Conservation (phyloP, 2,329 filamentous ascomycete species). For the Sclerotinia spermophila region DNA sequence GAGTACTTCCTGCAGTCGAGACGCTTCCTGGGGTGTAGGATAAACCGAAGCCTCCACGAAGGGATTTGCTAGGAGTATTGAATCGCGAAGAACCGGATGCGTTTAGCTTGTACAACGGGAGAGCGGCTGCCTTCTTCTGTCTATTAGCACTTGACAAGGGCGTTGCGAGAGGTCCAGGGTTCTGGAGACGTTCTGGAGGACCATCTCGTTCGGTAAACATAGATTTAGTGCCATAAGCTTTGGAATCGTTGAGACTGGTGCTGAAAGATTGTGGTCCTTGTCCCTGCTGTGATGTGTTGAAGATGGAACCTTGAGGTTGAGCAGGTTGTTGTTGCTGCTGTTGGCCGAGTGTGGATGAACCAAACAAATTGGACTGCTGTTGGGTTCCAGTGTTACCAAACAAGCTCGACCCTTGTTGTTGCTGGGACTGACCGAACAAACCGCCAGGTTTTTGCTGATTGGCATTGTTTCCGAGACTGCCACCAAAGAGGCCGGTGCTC, state of each 20-base stretch:
- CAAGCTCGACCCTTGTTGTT: conserved; percentile 41
- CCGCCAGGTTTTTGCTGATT: conserved; percentile 52
- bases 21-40: conserved; percentile 80
- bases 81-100: conserved; percentile 69
- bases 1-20: conserved; percentile 64
- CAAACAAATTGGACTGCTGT: conserved; percentile 35
- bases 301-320: conserved; percentile 54
- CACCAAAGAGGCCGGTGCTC: conserved; percentile 49
- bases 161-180: conserved; percentile 87
- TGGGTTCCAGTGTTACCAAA: conserved; percentile 46
- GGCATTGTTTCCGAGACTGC: conserved; percentile 38
- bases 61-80: conserved; percentile 70
- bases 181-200: conserved; percentile 52
- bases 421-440: conserved; percentile 46
- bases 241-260: conserved; percentile 76
- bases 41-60: conserved; percentile 79
- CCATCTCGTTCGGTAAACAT: conserved; percentile 67
- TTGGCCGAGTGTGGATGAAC: conserved; percentile 25
- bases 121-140: conserved; percentile 71
- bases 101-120: conserved; percentile 85
- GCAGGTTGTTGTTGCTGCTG: conserved; percentile 37
- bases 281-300: conserved; percentile 54
- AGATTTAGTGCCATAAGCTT: conserved; percentile 84
- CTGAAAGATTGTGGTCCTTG: conserved; percentile 60
- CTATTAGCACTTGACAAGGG: conserved; percentile 72